Evolutionary conservation across 352 stramenopile genomes (phyloP).

Genomic region (Phytopythium kandeliae): DNA sequence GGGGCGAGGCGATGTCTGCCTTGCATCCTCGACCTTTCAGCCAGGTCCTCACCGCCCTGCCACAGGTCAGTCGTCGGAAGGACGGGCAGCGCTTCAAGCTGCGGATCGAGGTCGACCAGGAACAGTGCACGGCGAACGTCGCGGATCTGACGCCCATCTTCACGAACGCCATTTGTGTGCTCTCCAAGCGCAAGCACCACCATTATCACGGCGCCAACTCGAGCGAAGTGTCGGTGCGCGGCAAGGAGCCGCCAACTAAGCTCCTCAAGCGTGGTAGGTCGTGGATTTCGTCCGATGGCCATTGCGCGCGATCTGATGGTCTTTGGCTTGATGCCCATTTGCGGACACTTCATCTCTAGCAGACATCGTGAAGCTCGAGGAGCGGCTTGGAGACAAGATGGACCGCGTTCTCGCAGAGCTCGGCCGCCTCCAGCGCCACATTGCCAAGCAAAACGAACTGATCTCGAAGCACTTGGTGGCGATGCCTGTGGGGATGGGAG

Average conservation of each 20-base stretch:
- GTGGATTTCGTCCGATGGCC: background rate
- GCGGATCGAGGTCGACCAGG: conserved; percentile 78
- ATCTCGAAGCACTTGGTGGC: conserved; percentile 35
- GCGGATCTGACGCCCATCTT: conserved; percentile 74
- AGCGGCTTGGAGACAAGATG: conserved; percentile 50
- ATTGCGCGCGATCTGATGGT: no score
- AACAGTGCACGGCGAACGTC: conserved; percentile 78
- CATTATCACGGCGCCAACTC: conserved; percentile 18
- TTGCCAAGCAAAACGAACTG: conserved; percentile 65
- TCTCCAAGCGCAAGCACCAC: conserved; percentile 83
- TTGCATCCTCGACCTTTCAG: no score
- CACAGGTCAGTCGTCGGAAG: conserved; percentile 74
- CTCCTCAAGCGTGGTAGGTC: conserved; percentile 51
- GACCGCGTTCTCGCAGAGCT: conserved; percentile 47
- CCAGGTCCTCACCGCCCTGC: no score
- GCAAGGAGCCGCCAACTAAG: conserved; percentile 52
- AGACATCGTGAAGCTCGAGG: conserved; percentile 61
- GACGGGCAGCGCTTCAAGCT: conserved; percentile 84
- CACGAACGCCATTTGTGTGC: conserved; percentile 82
- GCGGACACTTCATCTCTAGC: background rate
- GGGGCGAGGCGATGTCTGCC: no score
- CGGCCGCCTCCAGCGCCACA: conserved; percentile 43
- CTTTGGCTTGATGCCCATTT: background rate
- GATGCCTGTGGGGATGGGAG: conserved; percentile 12
- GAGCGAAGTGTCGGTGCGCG: conserved; percentile 34